Evolutionary conservation across 306 rosid species (phyloP).

Genomic region (Potentilla sterilis): DNA sequence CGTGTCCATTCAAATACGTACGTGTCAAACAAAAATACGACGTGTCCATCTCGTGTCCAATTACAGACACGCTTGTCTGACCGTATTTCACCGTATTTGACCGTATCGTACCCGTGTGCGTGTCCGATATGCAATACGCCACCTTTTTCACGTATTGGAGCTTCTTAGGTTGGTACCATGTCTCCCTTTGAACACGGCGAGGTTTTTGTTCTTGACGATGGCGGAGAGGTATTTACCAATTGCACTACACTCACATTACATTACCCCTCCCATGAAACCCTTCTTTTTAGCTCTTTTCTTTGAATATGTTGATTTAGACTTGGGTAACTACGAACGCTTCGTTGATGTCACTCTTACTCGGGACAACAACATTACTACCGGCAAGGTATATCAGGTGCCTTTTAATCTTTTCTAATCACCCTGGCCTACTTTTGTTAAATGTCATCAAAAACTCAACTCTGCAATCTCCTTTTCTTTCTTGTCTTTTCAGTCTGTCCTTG

Average conservation of each 20-base stretch:
- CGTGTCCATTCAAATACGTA: too few species aligned
- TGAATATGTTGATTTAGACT: conserved; percentile 95
- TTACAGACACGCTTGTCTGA: too few species aligned
- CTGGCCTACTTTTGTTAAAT: background rate
- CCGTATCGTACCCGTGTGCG: too few species aligned
- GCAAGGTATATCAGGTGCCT: conserved; percentile 88
- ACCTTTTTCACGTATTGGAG: too few species aligned
- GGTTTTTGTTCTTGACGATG: conserved; percentile 97
- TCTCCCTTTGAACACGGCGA: conserved; percentile 99
- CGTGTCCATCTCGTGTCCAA: too few species aligned
- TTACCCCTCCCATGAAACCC: too few species aligned
- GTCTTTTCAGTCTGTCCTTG: conserved; percentile 76
- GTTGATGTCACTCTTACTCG: conserved; percentile 86
- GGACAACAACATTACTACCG: conserved; percentile 91
- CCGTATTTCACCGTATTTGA: too few species aligned
- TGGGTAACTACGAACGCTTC: conserved; percentile 95
- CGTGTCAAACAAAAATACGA: too few species aligned
- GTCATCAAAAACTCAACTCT: too few species aligned
- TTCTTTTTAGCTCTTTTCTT: background rate
- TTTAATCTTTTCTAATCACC: conserved; percentile 7
- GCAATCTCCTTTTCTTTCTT: background rate
- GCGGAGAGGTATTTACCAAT: conserved; percentile 99
- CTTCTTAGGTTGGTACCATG: too few species aligned
- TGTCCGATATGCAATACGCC: too few species aligned
- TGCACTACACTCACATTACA: too few species aligned